Evolutionary conservation across 228 moss, liverwort and hornwort genomes (phyloP).

Genomic region (Sphagnum fallax): DNA sequence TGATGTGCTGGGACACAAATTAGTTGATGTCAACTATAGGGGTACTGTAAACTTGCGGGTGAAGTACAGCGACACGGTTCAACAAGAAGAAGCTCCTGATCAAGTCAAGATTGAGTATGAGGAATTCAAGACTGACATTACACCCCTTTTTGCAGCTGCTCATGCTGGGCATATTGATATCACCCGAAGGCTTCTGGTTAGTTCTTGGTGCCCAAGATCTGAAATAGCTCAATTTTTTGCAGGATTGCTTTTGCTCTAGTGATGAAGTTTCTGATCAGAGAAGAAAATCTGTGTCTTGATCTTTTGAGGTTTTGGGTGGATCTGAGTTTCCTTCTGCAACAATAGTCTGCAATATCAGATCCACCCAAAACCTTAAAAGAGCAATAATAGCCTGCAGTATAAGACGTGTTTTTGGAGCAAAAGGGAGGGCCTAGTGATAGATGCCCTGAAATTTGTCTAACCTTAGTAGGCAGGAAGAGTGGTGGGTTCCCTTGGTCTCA

Average conservation of each 20-base stretch:
- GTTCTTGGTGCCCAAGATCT: background rate
- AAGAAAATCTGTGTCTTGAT: background rate
- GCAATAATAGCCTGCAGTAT: no score
- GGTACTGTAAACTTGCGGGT: slow-evolving; percentile 45
- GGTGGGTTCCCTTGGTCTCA: no score
- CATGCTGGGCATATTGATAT: slow-evolving; percentile 32
- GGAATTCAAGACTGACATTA: slow-evolving; percentile 48
- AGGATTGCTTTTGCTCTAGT: background rate
- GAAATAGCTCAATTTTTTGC: background rate
- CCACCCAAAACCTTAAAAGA: no score
- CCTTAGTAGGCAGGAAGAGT: no score
- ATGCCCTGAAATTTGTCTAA: no score
- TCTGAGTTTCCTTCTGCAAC: no score
- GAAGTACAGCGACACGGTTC: slow-evolving; percentile 34
- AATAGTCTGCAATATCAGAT: no score
- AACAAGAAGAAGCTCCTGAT: slow-evolving; percentile 38
- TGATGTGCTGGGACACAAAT: slow-evolving; percentile 24
- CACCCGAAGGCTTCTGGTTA: slow-evolving; percentile 42
- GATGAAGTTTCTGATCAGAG: background rate
- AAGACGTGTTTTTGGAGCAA: no score
- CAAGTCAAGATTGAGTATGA: slow-evolving; percentile 37
- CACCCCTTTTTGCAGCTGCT: slow-evolving; percentile 46
- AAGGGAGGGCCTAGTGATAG: no score
- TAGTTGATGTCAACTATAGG: slow-evolving; percentile 42
- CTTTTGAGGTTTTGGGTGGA: background rate